Percentiles rank a stretch among this genome's conserved stretches.
Conservation (phyloP, 1,284 basidiomycete species). For the Rhodotorula sp. region DNA sequence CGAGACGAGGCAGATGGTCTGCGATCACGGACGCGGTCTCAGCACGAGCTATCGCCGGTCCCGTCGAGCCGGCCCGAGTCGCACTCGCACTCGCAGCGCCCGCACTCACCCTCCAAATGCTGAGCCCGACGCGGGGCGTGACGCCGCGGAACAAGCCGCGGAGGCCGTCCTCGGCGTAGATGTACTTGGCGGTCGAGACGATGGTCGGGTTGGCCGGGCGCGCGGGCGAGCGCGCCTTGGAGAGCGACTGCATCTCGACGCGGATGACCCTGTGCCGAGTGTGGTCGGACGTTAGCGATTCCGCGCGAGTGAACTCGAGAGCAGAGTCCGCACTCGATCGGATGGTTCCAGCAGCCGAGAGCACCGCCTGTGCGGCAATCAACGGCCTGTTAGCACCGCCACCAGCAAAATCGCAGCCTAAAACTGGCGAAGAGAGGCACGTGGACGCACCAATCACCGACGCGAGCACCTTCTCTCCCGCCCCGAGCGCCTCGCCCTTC, state of each 20-base stretch:
- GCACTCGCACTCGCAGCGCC: too few species aligned
- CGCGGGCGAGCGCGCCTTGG: conserved; percentile 54
- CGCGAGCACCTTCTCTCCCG: conserved; percentile 84
- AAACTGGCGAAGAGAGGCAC: not conserved
- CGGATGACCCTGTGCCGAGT: conserved; percentile 80
- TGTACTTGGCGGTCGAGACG: conserved; percentile 77
- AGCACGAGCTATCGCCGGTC: not conserved
- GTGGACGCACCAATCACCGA: conserved; percentile 67
- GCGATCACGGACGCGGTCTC: conserved; percentile 46
- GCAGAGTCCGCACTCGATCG: conserved; percentile 59
- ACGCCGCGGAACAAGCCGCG: conserved; percentile 97
- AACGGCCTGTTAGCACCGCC: too few species aligned
- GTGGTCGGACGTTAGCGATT: not conserved
- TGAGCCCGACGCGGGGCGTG: conserved; percentile 90
- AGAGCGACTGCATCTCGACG: conserved; percentile 99
- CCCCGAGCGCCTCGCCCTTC: conserved; percentile 69
- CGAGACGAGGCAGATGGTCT: conserved; percentile 60
- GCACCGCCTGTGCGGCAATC: conserved; percentile 75
- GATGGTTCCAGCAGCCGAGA: conserved; percentile 97
- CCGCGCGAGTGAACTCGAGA: not conserved
- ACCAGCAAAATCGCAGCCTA: too few species aligned
- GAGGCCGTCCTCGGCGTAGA: conserved; percentile 84
- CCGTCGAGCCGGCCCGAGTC: too few species aligned
- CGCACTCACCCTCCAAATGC: conserved; percentile 65
- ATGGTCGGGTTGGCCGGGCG: conserved; percentile 80